A percentile compares a stretch with the other conserved stretches of the same genome.
These are phyloP conservation scores for Penicillium concentricum DNA, from an alignment of 2,329 filamentous ascomycete species.

Conservation along the genomic window DNA sequence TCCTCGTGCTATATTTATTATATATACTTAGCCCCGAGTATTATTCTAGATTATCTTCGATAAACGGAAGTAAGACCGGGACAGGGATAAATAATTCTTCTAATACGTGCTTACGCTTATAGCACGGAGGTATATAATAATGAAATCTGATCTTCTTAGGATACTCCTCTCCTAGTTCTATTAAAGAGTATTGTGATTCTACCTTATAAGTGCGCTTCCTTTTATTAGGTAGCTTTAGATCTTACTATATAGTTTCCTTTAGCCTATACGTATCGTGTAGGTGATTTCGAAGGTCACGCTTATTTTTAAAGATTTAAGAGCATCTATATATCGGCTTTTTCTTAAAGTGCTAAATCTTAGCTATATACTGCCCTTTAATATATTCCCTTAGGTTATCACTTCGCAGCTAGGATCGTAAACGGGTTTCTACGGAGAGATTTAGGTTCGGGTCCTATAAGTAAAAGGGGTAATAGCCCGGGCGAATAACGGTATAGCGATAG, in stretches of 20 bases:
- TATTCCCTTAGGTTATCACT: too few relatives aligned
- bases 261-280: neutral
- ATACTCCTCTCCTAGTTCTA: neutral
- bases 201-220: neutral
- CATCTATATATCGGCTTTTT: neutral
- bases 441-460: slow-evolving; percentile 1
- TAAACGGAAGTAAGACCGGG: neutral
- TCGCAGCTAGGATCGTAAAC: slow-evolving; percentile 1
- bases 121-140: neutral
- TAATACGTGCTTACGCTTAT: neutral
- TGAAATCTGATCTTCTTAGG: neutral
- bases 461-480: slow-evolving; percentile 2
- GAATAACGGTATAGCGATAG: slow-evolving; percentile 6
- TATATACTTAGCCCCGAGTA: too few relatives aligned
- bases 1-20: neutral
- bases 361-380: slow-evolving; percentile 1
- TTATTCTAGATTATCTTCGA: too few relatives aligned
- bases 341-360: neutral
- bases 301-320: neutral
- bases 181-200: neutral
- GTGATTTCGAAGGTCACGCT: slow-evolving; percentile 3
- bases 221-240: too few relatives aligned
- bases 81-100: neutral
- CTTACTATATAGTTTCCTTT: neutral
- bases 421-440: neutral